phyloP scores from a whole-genome alignment of 1,284 basidiomycete species.

The Nidula niveotomentosa region DNA sequence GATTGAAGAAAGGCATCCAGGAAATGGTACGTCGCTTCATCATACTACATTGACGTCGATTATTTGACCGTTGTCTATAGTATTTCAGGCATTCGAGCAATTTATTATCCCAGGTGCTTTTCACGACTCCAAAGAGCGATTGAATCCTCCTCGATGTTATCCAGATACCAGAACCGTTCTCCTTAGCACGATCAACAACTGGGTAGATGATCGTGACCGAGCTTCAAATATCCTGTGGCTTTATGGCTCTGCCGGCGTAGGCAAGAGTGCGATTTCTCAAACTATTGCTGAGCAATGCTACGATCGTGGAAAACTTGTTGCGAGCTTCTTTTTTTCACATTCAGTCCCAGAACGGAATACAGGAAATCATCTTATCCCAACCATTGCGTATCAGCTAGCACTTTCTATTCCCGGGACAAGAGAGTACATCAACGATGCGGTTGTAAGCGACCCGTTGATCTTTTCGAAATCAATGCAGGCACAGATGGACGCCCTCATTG shows the following conservation, averaged over 20 bases:
- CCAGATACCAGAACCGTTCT: conserved; percentile 4
- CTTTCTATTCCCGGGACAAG: background rate
- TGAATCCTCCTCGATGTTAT: conserved; percentile 5
- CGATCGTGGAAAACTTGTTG: background rate
- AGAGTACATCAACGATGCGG: background rate
- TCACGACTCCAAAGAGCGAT: background rate
- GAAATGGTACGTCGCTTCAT: background rate
- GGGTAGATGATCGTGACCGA: background rate
- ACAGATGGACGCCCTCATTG: conserved; percentile 4
- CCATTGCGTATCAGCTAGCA: conserved; percentile 6
- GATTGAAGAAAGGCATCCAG: background rate
- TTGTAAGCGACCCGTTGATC: conserved; percentile 1
- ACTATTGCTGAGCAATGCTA: conserved; percentile 5
- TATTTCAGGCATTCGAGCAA: background rate
- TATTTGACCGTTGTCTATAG: background rate
- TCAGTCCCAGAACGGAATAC: background rate
- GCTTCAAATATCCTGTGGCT: conserved; percentile 6
- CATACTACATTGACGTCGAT: background rate
- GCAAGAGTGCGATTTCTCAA: conserved; percentile 9
- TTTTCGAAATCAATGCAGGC: conserved; percentile 1
- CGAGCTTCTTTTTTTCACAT: conserved; percentile 6
- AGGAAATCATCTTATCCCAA: conserved; percentile 2
- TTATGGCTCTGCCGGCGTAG: conserved; percentile 6
- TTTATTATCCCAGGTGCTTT: conserved; percentile 1
- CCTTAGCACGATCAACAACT: background rate